phyloP scores from a whole-genome alignment of 2,329 filamentous ascomycete species.

The Magnaporthiopsis incrustans region DNA sequence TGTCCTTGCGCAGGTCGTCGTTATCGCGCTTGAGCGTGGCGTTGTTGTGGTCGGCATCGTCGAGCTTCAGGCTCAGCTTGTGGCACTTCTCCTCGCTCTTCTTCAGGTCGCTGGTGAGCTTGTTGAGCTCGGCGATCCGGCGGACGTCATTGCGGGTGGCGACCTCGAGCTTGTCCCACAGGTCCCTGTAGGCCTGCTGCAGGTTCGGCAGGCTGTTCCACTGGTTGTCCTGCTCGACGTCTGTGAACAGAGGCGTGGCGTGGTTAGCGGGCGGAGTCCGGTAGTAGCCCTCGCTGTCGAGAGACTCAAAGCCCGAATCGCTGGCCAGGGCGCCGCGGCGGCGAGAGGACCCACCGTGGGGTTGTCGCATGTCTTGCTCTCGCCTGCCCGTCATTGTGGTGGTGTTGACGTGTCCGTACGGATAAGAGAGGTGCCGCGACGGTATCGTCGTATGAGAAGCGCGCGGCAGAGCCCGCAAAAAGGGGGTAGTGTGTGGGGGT shows the following conservation, averaged over 20 bases:
- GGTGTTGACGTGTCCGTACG: neutral
- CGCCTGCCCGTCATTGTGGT: neutral
- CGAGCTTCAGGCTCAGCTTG: neutral
- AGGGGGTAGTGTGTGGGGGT: neutral
- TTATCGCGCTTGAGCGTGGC: neutral
- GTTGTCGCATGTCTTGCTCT: neutral
- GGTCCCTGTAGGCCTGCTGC: slow-evolving; percentile 1
- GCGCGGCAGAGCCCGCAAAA: neutral
- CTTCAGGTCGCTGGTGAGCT: neutral
- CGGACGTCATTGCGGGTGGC: neutral
- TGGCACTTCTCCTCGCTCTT: neutral
- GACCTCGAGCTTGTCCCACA: neutral
- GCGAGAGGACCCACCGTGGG: slow-evolving; percentile 1
- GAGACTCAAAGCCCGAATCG: slow-evolving; percentile 1
- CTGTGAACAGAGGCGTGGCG: neutral
- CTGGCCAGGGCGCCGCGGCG: neutral
- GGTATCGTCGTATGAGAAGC: neutral
- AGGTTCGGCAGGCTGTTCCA: slow-evolving; percentile 1
- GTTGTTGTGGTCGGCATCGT: neutral
- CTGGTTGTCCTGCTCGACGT: neutral
- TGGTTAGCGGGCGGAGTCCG: slow-evolving; percentile 1
- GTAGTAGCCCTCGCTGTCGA: neutral
- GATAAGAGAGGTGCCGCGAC: no score
- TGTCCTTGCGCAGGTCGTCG: neutral
- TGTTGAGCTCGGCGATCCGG: neutral